These are phyloP conservation scores for Botrytis cinerea DNA, from an alignment of 2,329 filamentous ascomycete species.

Conservation along the genomic window DNA sequence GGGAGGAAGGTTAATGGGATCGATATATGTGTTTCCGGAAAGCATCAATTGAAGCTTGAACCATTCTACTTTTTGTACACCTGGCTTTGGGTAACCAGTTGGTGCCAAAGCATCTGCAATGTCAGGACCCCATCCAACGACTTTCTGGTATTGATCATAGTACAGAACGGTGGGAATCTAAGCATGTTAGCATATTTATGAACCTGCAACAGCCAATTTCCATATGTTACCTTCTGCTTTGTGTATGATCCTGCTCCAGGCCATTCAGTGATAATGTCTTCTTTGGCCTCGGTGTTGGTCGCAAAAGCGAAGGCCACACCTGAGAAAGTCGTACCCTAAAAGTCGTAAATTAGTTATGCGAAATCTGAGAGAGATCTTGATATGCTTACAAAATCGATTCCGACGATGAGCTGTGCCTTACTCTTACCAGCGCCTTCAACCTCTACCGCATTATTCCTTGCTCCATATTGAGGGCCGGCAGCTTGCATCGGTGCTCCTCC, in stretches of 20 bases:
- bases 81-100: slow-evolving; percentile 95
- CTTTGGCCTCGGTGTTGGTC: slow-evolving; percentile 95
- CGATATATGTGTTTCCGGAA: slow-evolving; percentile 97
- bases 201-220: neutral
- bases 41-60: slow-evolving; percentile 99
- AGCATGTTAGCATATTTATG: slow-evolving; percentile 30
- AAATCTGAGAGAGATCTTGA: slow-evolving; percentile 33
- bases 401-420: slow-evolving; percentile 96
- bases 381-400: slow-evolving; percentile 88
- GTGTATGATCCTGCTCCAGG: slow-evolving; percentile 96
- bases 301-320: slow-evolving; percentile 93
- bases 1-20: slow-evolving; percentile 96
- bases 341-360: slow-evolving; percentile 24
- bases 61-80: slow-evolving; percentile 99
- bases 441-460: slow-evolving; percentile 58
- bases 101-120: slow-evolving; percentile 95
- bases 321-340: slow-evolving; percentile 92
- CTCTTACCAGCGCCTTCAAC: slow-evolving; percentile 85
- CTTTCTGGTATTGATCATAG: slow-evolving; percentile 99
- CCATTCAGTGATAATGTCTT: slow-evolving; percentile 99
- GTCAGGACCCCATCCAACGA: slow-evolving; percentile 99
- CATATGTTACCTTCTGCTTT: slow-evolving; percentile 82
- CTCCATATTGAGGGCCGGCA: slow-evolving; percentile 39
- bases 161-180: slow-evolving; percentile 99
- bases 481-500: slow-evolving; percentile 32